phyloP scores from a whole-genome alignment of 2,329 filamentous ascomycete genomes.

The Macrophomina tecta region DNA sequence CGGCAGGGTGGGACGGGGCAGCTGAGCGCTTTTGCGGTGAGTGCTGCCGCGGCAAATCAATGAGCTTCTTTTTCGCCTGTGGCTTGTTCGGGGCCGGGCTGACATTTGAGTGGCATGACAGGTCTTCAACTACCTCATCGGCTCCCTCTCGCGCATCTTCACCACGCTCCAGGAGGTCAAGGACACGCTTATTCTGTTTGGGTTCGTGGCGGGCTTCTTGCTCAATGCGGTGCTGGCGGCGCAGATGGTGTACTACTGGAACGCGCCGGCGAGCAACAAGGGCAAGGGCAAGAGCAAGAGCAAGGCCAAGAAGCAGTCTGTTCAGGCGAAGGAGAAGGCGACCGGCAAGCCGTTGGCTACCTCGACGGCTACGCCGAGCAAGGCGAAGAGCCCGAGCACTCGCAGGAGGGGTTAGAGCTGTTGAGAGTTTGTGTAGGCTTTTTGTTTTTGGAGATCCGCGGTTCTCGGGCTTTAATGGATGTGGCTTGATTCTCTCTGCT shows the following conservation, averaged over 20 bases:
- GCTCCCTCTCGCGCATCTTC: slow-evolving; percentile 93
- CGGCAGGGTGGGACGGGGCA: slow-evolving; percentile 88
- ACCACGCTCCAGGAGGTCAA: slow-evolving; percentile 97
- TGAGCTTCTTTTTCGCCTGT: not conserved
- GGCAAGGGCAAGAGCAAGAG: not conserved
- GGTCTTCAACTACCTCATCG: slow-evolving; percentile 98
- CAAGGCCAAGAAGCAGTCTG: slow-evolving; percentile 38
- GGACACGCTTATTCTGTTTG: slow-evolving; percentile 94
- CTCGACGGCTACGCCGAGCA: slow-evolving; percentile 47
- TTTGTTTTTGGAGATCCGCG: too few relatives aligned
- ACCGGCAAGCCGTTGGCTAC: slow-evolving; percentile 44
- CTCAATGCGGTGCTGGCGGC: slow-evolving; percentile 84
- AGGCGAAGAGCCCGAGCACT: slow-evolving; percentile 60
- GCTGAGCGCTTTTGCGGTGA: slow-evolving; percentile 92
- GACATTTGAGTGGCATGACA: slow-evolving; percentile 46
- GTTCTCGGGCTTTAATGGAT: not conserved
- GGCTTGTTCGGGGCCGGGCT: not conserved
- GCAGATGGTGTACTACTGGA: slow-evolving; percentile 99
- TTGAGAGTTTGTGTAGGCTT: not conserved
- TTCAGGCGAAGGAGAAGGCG: slow-evolving; percentile 41
- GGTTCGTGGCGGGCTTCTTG: slow-evolving; percentile 84
- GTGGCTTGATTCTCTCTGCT: not conserved
- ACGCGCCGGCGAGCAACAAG: slow-evolving; percentile 55
- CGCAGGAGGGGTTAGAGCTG: slow-evolving; percentile 56
- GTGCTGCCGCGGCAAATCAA: slow-evolving; percentile 44